Evolutionary conservation across 805 yeast species (phyloP).

Genomic region (Danielia reshetovae): DNA sequence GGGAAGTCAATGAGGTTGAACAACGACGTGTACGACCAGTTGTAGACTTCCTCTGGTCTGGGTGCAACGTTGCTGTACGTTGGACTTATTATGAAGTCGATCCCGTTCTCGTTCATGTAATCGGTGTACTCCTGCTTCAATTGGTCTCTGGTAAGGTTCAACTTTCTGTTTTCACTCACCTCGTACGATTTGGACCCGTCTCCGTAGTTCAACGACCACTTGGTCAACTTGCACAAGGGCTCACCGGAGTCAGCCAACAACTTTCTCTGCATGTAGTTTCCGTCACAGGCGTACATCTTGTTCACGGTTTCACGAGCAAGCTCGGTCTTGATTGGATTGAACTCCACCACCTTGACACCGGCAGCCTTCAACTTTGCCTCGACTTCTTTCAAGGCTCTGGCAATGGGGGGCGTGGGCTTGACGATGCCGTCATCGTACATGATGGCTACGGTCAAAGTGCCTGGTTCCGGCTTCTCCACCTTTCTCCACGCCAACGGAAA

Average conservation of each 20-base stretch:
- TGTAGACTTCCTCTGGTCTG: conserved; percentile 54
- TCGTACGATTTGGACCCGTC: conserved; percentile 48
- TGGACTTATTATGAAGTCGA: conserved; percentile 68
- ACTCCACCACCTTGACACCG: conserved; percentile 54
- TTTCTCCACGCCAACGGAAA: conserved; percentile 53
- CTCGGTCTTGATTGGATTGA: conserved; percentile 54
- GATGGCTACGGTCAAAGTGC: conserved; percentile 54
- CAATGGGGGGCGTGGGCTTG: conserved; percentile 63
- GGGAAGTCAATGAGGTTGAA: conserved; percentile 74
- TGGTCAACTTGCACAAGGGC: conserved; percentile 60
- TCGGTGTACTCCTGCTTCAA: conserved; percentile 56
- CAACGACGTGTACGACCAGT: conserved; percentile 78
- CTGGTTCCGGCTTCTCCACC: conserved; percentile 36
- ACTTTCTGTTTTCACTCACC: conserved; percentile 50
- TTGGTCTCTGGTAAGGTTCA: conserved; percentile 53
- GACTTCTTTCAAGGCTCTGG: conserved; percentile 48
- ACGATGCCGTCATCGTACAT: conserved; percentile 63
- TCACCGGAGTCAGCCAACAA: conserved; percentile 61
- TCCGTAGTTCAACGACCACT: conserved; percentile 58
- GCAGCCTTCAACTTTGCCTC: conserved; percentile 53
- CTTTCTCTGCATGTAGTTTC: conserved; percentile 54
- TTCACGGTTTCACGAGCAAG: conserved; percentile 58
- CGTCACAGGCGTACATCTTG: conserved; percentile 61
- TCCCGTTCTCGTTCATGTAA: conserved; percentile 47
- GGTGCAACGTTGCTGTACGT: conserved; percentile 72